phyloP scores from a whole-genome alignment of 768 basidiomycete genomes.

The Flagelloscypha sp. region DNA sequence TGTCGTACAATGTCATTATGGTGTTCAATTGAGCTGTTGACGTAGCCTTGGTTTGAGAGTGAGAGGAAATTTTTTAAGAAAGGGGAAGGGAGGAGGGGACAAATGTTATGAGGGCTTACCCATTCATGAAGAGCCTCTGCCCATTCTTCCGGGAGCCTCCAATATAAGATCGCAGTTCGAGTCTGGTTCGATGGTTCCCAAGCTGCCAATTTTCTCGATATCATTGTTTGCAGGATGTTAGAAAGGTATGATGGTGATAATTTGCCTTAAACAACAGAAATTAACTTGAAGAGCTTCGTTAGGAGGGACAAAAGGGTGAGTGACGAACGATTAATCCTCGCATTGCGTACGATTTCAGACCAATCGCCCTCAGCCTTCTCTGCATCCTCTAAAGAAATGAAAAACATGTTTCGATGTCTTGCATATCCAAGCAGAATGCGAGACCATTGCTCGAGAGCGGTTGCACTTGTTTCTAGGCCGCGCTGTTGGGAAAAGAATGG shows the following conservation, averaged over 20 bases:
- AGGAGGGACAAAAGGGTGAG: background rate
- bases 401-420: constrained; percentile 57
- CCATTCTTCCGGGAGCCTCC: constrained; percentile 81
- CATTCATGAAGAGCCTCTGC: constrained; percentile 73
- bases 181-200: constrained; percentile 76
- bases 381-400: constrained; percentile 63
- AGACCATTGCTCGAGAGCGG: constrained; percentile 66
- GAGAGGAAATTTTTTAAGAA: background rate
- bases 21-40: constrained; percentile 75
- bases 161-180: constrained; percentile 60
- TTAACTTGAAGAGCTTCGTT: background rate
- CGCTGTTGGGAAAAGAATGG: constrained; percentile 86
- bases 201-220: constrained; percentile 49
- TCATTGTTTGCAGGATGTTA: constrained; percentile 52
- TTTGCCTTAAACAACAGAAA: constrained; percentile 36
- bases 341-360: constrained; percentile 71
- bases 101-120: constrained; percentile 54
- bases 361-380: constrained; percentile 63
- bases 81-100: too few relatives aligned
- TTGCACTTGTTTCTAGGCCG: constrained; percentile 55
- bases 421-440: constrained; percentile 70
- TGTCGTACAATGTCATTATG: constrained; percentile 83
- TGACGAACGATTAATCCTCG: constrained; percentile 65
- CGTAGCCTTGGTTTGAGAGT: constrained; percentile 40
- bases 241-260: constrained; percentile 52